Percentiles rank a stretch among this genome's conserved stretches.
Evolutionary conservation across 768 basidiomycete genomes (phyloP).

Genomic region (Serendipita sp.): DNA sequence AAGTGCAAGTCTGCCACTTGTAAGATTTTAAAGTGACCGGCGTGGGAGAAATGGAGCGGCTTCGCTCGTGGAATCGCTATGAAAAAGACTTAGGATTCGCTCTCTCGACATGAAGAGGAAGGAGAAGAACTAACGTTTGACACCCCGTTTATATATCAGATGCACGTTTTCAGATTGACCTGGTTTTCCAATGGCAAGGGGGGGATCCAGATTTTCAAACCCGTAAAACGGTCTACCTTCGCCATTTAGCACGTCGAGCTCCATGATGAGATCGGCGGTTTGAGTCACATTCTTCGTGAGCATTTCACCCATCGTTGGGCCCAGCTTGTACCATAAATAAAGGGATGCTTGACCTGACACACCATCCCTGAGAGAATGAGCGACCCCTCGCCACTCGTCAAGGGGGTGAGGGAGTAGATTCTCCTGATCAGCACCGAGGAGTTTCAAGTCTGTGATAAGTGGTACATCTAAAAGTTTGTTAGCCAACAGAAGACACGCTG

Average conservation of each 20-base stretch:
- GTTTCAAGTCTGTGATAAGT: constrained; percentile 52
- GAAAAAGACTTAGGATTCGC: background rate
- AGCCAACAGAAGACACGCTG: background rate
- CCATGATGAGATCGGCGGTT: constrained; percentile 51
- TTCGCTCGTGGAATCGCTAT: constrained; percentile 53
- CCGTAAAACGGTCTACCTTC: constrained; percentile 75
- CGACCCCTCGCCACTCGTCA: constrained; percentile 49
- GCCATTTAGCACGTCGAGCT: constrained; percentile 82
- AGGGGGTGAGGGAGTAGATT: constrained; percentile 23
- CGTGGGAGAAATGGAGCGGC: constrained; percentile 63
- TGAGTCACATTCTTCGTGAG: constrained; percentile 23
- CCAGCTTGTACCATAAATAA: constrained; percentile 64
- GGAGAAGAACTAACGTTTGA: constrained; percentile 38
- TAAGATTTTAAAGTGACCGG: constrained; percentile 77
- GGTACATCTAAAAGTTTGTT: constrained; percentile 48
- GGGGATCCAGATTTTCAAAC: constrained; percentile 52
- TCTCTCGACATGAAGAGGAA: no score
- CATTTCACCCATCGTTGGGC: constrained; percentile 47
- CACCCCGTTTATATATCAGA: constrained; percentile 52
- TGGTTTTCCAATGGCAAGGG: constrained; percentile 31
- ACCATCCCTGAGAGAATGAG: constrained; percentile 48
- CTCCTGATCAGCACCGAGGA: constrained; percentile 40
- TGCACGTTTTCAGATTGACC: constrained; percentile 35
- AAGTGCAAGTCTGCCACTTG: constrained; percentile 89
- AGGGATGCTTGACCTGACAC: constrained; percentile 37